Conservation (phyloP, 495 filamentous ascomycete species). For the Penicillium steckii region DNA sequence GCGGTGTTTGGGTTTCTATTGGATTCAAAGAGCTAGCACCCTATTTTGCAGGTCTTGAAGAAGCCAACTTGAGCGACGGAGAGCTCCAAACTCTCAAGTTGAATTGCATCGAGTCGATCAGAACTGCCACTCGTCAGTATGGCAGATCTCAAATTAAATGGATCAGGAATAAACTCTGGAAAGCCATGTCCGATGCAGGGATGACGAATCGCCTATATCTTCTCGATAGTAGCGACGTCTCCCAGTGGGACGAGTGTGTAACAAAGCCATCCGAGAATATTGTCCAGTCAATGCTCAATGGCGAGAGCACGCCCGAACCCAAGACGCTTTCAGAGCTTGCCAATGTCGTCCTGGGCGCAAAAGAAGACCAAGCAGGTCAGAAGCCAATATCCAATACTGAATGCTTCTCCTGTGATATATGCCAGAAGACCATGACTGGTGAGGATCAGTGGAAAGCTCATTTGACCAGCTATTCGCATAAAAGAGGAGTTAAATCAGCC, state of each 20-base stretch:
- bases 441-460: constrained; percentile 77
- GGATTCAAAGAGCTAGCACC: constrained; percentile 87
- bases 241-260: constrained; percentile 58
- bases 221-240: constrained; percentile 67
- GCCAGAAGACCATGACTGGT: constrained; percentile 63
- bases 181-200: constrained; percentile 53
- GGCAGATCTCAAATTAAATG: constrained; percentile 79
- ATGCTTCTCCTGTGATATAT: constrained; percentile 64
- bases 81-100: constrained; percentile 43
- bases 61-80: constrained; percentile 27
- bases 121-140: constrained; percentile 82
- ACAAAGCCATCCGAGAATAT: constrained; percentile 61
- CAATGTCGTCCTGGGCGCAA: constrained; percentile 51
- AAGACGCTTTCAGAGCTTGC: constrained; percentile 59
- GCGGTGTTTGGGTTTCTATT: constrained; percentile 94
- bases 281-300: constrained; percentile 57
- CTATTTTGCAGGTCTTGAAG: constrained; percentile 57
- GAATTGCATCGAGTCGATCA: constrained; percentile 57
- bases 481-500: constrained; percentile 35
- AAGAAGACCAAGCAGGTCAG: constrained; percentile 44
- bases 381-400: constrained; percentile 38
- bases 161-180: constrained; percentile 79
- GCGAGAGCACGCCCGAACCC: constrained; percentile 57
- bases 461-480: constrained; percentile 65
- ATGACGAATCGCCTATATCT: constrained; percentile 62